Percentiles rank a stretch among this genome's conserved stretches.
phyloP scores from a whole-genome alignment of 179 eudicot genomes.

The Silene vulgaris region DNA sequence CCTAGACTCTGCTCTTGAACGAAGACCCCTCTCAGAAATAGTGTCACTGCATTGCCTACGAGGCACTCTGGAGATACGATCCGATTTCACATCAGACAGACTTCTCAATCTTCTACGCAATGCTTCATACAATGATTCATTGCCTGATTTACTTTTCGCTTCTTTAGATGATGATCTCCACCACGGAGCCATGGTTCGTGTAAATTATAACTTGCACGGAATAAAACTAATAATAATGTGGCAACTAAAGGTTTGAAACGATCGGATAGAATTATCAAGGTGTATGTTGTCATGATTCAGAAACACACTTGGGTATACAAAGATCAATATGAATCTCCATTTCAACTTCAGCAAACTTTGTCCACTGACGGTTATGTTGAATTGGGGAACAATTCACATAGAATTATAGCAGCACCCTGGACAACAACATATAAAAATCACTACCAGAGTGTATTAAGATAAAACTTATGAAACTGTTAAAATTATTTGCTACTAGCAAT shows the following conservation, averaged over 20 bases:
- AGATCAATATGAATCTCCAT: slow-evolving; percentile 17
- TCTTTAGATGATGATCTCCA: slow-evolving; percentile 87
- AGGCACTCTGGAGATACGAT: slow-evolving; percentile 50
- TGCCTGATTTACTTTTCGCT: slow-evolving; percentile 63
- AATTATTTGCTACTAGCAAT: not conserved
- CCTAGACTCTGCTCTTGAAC: slow-evolving; percentile 61
- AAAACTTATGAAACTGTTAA: not conserved
- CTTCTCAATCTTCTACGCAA: slow-evolving; percentile 52
- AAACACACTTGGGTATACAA: not conserved
- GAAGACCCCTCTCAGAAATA: slow-evolving; percentile 55
- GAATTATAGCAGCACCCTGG: slow-evolving; percentile 12
- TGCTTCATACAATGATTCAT: slow-evolving; percentile 56
- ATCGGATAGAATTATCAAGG: slow-evolving; percentile 19
- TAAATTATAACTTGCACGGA: slow-evolving; percentile 6
- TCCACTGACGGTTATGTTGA: slow-evolving; percentile 5
- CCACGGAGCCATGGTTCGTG: slow-evolving; percentile 75
- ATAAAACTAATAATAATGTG: slow-evolving; percentile 10
- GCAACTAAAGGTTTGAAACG: slow-evolving; percentile 14
- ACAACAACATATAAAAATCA: not conserved
- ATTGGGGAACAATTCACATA: slow-evolving; percentile 16
- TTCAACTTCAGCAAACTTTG: slow-evolving; percentile 10
- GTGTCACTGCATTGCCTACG: slow-evolving; percentile 58
- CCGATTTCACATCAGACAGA: slow-evolving; percentile 55
- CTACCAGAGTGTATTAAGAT: not conserved
- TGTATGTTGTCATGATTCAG: slow-evolving; percentile 14